Evolutionary conservation across 108 stramenopile genomes (phyloP).

Genomic region (Fistulifera solaris): DNA sequence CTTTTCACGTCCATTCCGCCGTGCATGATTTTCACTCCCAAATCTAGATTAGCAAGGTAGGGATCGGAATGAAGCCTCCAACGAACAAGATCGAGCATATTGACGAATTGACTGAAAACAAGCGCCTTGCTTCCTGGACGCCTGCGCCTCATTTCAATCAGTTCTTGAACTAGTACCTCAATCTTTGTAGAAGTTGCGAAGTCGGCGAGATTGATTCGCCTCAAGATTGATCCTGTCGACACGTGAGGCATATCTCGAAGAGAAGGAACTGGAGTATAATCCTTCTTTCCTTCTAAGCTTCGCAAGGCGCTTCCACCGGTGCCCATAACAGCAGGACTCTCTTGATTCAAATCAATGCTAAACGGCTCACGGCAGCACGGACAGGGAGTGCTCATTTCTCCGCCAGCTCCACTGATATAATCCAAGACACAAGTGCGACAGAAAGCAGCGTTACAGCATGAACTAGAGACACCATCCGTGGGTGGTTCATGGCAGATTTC

Average conservation of each 20-base stretch:
- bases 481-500: conserved; percentile 76
- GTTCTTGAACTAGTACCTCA: conserved; percentile 89
- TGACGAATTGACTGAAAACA: conserved; percentile 97
- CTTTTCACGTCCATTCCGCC: conserved; percentile 91
- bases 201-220: conserved; percentile 87
- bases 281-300: conserved; percentile 6
- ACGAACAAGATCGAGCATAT: conserved; percentile 93
- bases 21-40: conserved; percentile 72
- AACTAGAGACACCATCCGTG: conserved; percentile 60
- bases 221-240: conserved; percentile 72
- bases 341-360: conserved; percentile 70
- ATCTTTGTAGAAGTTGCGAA: conserved; percentile 95
- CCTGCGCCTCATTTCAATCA: conserved; percentile 75
- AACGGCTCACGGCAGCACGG: conserved; percentile 74
- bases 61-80: conserved; percentile 89
- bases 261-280: conserved; percentile 38
- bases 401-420: conserved; percentile 53
- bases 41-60: conserved; percentile 59
- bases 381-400: conserved; percentile 36
- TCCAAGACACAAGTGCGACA: conserved; percentile 76
- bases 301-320: conserved; percentile 17
- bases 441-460: conserved; percentile 69
- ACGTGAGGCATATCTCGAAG: conserved; percentile 73
- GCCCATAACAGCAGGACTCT: conserved; percentile 41
- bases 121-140: conserved; percentile 94